Base-by-base conservation (phyloP, 495 filamentous ascomycete species). In the Lichenothelia convexa region DNA sequence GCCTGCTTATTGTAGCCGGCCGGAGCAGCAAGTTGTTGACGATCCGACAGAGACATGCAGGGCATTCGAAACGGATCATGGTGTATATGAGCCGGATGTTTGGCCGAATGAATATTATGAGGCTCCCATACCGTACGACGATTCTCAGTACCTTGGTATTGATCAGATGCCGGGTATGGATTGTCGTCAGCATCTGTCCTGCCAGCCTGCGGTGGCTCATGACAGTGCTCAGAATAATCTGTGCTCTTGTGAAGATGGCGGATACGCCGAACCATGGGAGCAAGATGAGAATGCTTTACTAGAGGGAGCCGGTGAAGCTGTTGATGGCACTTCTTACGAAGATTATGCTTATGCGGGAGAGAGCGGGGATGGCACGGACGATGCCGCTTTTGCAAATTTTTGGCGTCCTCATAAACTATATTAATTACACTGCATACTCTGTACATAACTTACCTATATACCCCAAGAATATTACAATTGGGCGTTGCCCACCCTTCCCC, bases 351-450 rank as follows among this genome's bases (percentile, higher is more conserved):
- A n/a, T n/a, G 31, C 29, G 11, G 37, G 22, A 8, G 34, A 44
- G 3, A 30, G 34, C 5, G 38, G 24, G 8, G 27, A 41, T 16
- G 38, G 36, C 30, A 40, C 17, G 17, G 32, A 38, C 1, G 40
- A 39, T 16, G 39, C 8, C 6, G 1, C 36, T 15, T 37, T 50
- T 18, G 33, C 39, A 12, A 39, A 43, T 8, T 54, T 59, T 44
- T 59, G 56, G 56, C 53, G 53, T 38, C 54, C 54, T 8, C 26
- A 59, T 37, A 46, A 30, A 34, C 39, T 59, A 22, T n/a, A n/a
- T n/a, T n/a, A n/a, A n/a, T n/a, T n/a, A n/a, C n/a, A n/a, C n/a
- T n/a, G n/a, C n/a, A n/a, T n/a, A n/a, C n/a, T n/a, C n/a, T n/a
- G n/a, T n/a, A n/a, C n/a, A n/a, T n/a, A n/a, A n/a, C n/a, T n/a